Evolutionary conservation across 202 grass and related monocot genomes (phyloP).

Genomic region (Schoenoplectus tabernaemontani): DNA sequence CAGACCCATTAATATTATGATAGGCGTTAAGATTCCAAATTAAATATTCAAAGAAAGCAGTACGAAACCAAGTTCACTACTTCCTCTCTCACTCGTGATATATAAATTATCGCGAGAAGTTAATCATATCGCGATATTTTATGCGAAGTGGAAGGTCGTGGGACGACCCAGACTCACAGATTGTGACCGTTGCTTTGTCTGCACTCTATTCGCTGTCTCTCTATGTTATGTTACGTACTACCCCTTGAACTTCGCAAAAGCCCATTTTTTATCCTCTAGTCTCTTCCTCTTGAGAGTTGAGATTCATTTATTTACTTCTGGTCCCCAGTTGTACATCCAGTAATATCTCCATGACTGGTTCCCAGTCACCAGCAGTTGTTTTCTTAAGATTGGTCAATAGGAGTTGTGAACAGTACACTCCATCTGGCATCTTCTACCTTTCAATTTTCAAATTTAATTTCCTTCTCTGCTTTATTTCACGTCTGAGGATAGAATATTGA

Average conservation of each 20-base stretch:
- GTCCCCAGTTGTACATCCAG: not conserved
- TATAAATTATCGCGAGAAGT: not conserved
- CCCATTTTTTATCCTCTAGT: not conserved
- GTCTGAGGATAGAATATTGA: too few species aligned
- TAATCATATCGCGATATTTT: not conserved
- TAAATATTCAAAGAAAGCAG: not conserved
- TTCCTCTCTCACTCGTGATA: not conserved
- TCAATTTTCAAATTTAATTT: not conserved
- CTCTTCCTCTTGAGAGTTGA: not conserved
- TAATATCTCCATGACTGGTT: not conserved
- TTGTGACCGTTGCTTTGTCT: constrained; percentile 30
- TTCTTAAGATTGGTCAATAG: not conserved
- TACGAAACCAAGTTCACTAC: not conserved
- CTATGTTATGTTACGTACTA: not conserved
- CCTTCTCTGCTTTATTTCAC: not conserved
- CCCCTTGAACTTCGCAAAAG: constrained; percentile 3
- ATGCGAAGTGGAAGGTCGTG: not conserved
- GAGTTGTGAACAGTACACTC: not conserved
- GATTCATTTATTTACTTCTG: not conserved
- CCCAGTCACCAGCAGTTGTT: not conserved
- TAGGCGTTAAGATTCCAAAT: not conserved
- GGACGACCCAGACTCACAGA: too few species aligned
- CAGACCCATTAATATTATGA: not conserved
- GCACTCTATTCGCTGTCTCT: constrained; percentile 25
- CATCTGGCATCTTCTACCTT: not conserved